These are phyloP conservation scores for Ettlia oleoabundans DNA, from an alignment of 139 green algal species.

Conservation along the genomic window DNA sequence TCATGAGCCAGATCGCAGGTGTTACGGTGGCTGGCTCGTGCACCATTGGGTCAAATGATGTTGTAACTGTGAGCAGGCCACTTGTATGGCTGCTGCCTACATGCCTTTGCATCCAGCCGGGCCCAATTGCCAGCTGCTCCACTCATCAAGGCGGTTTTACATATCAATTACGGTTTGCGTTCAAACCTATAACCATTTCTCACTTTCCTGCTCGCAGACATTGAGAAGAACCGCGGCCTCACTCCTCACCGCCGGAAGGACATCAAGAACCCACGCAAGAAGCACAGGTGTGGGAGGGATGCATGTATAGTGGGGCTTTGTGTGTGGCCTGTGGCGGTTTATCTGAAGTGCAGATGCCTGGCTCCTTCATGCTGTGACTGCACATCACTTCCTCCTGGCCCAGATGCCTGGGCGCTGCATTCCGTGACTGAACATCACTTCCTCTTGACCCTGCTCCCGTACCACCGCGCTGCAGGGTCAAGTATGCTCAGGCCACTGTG, in stretches of 20 bases:
- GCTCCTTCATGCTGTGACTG: no score
- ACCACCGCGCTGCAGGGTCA: no score
- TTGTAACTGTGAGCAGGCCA: no score
- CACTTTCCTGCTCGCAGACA: conserved; percentile 50
- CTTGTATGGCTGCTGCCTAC: neutral
- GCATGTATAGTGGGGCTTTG: neutral
- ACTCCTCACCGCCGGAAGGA: conserved; percentile 94
- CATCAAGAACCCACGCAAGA: conserved; percentile 94
- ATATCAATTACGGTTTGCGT: no score
- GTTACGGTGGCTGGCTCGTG: no score
- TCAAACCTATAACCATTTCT: no score
- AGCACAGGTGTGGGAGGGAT: conserved; percentile 35
- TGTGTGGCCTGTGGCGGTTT: neutral
- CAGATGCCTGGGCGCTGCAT: no score
- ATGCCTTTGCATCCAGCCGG: neutral
- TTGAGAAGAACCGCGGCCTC: conserved; percentile 96
- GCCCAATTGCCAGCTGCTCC: neutral
- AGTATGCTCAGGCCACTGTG: conserved; percentile 84
- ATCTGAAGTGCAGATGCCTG: no score
- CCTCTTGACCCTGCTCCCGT: neutral
- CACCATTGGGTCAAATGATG: no score
- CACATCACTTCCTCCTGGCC: neutral
- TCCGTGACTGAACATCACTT: neutral
- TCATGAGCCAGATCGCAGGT: no score
- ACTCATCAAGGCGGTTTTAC: no score